Percentiles rank a stretch among this genome's conserved stretches.
Conservation (phyloP, 2,329 filamentous ascomycete species). For the Metarhizium rileyi region DNA sequence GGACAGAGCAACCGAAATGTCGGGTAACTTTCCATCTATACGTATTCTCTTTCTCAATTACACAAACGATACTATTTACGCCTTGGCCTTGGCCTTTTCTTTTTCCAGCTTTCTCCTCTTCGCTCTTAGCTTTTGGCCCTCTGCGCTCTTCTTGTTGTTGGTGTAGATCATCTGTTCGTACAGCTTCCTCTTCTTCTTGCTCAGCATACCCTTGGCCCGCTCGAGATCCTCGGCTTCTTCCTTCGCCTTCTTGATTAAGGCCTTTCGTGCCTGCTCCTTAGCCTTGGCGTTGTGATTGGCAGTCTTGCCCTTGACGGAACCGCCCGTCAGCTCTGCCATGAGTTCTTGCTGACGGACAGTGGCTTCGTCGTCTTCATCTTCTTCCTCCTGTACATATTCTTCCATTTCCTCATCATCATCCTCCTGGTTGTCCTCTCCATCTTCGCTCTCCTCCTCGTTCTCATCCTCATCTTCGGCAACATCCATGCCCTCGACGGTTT, state of each 20-base stretch:
- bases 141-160: slow-evolving; percentile 85
- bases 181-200: slow-evolving; percentile 93
- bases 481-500: slow-evolving; percentile 58
- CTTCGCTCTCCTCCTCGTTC: slow-evolving; percentile 34
- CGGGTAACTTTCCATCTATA: neutral
- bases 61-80: slow-evolving; percentile 12
- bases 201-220: slow-evolving; percentile 95
- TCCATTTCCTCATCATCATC: slow-evolving; percentile 35
- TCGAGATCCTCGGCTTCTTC: slow-evolving; percentile 82
- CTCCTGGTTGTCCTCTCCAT: slow-evolving; percentile 33
- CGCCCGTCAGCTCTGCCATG: slow-evolving; percentile 81
- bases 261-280: slow-evolving; percentile 62
- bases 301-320: slow-evolving; percentile 40
- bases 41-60: neutral
- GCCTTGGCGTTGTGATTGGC: slow-evolving; percentile 43
- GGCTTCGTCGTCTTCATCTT: slow-evolving; percentile 44
- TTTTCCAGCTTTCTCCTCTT: slow-evolving; percentile 91
- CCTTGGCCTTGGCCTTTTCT: slow-evolving; percentile 35
- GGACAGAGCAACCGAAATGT: no score
- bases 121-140: slow-evolving; percentile 74
- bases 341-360: slow-evolving; percentile 77
- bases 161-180: slow-evolving; percentile 96
- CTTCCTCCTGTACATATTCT: slow-evolving; percentile 24
- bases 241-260: slow-evolving; percentile 58
- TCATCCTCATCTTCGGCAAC: slow-evolving; percentile 41